These are phyloP conservation scores for Carallia brachiata DNA, from an alignment of 345 rosid species.

Conservation along the genomic window DNA sequence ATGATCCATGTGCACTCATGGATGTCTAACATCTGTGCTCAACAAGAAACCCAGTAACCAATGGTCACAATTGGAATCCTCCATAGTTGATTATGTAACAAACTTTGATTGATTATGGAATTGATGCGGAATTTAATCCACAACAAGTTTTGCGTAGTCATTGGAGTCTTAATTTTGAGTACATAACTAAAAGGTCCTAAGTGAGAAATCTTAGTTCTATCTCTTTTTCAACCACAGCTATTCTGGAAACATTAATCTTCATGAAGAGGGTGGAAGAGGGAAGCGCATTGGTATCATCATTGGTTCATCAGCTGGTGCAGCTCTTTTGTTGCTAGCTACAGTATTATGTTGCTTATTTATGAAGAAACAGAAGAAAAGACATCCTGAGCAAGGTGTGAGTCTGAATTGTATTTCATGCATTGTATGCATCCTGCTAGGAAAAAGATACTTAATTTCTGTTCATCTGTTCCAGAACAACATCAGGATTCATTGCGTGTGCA, in stretches of 20 bases:
- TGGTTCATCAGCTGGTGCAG: conserved; percentile 75
- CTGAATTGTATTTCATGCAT: conserved; percentile 1
- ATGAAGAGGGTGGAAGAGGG: conserved; percentile 35
- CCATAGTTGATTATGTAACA: no score
- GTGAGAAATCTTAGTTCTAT: neutral
- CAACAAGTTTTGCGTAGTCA: neutral
- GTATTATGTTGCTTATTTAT: conserved; percentile 53
- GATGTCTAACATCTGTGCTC: no score
- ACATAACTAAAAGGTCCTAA: neutral
- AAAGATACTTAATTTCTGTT: conserved; percentile 16
- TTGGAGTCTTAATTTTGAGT: neutral
- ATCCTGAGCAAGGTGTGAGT: conserved; percentile 38
- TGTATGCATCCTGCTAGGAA: conserved; percentile 2
- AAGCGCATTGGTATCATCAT: conserved; percentile 51
- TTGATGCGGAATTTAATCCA: no score
- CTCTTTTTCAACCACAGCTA: conserved; percentile 42
- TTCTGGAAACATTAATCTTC: conserved; percentile 67
- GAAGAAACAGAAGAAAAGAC: conserved; percentile 51
- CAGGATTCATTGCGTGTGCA: conserved; percentile 48
- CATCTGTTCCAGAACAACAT: conserved; percentile 39
- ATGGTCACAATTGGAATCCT: no score
- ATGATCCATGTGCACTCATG: no score
- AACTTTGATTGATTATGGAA: no score
- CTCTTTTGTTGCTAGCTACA: conserved; percentile 60
- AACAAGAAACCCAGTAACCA: no score